A percentile compares a stretch with the other conserved stretches of the same genome.
Evolutionary conservation across 768 basidiomycete genomes (phyloP).

Genomic region (Amanita pseudoporphyria): DNA sequence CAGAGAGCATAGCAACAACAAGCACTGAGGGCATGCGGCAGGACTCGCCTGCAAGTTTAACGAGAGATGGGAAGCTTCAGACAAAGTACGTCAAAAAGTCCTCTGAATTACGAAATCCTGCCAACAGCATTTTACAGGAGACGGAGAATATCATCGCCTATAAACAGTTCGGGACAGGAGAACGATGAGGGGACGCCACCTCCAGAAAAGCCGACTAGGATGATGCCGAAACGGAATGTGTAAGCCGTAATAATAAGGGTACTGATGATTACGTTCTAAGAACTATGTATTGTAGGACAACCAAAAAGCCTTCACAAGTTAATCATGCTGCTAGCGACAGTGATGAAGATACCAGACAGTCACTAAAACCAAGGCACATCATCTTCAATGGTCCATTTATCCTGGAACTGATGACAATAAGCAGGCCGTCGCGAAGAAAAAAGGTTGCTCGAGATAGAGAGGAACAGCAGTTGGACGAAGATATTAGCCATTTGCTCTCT

Average conservation of each 20-base stretch:
- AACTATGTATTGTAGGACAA: constrained; percentile 21
- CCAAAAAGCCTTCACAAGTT: constrained; percentile 24
- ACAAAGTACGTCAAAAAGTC: constrained; percentile 26
- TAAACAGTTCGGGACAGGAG: constrained; percentile 35
- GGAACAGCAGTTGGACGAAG: constrained; percentile 30
- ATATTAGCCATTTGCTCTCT: constrained; percentile 30
- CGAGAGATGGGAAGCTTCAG: constrained; percentile 22
- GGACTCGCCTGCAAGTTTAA: constrained; percentile 20
- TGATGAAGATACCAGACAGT: constrained; percentile 18
- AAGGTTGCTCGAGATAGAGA: constrained; percentile 22
- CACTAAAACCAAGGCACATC: constrained; percentile 10
- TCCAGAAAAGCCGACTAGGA: constrained; percentile 35
- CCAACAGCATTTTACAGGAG: constrained; percentile 26
- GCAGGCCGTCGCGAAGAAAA: constrained; percentile 5
- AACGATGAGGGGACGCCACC: constrained; percentile 24
- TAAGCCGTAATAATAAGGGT: constrained; percentile 23
- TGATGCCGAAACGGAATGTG: constrained; percentile 51
- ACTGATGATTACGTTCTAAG: neutral
- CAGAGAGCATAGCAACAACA: constrained; percentile 43
- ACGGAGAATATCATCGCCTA: constrained; percentile 44
- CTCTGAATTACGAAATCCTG: neutral
- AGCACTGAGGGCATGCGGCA: constrained; percentile 22
- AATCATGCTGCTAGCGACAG: constrained; percentile 27
- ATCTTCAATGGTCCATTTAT: constrained; percentile 9
- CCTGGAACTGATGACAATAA: neutral